Evolutionary conservation across 805 yeast species (phyloP), one percentile per base, ranked within the genome.

Genomic region (Starmerella geochares): DNA sequence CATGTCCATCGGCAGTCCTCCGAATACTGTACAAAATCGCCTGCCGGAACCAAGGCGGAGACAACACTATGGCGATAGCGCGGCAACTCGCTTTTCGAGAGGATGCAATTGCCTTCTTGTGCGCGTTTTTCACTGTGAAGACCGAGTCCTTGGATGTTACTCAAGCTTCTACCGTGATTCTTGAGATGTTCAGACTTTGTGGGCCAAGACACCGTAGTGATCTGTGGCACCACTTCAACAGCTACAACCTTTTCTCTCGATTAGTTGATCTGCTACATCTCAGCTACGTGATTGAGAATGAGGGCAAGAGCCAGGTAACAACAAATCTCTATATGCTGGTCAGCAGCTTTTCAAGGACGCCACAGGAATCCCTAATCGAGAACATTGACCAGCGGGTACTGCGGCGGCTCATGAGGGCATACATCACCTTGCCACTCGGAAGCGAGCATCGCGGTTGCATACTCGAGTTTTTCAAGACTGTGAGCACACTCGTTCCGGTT

Each of bases 381-480:
- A 52, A 59, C 17, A 58, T 60, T 20, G 54, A 52, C 17, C 51
- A 57, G 23, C 52, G 50, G 4, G 59, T 71, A 10, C 70, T 73
- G 58, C 69, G 72, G 52, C 49, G 62, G 16, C 54, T 67, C 29
- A 60, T 58, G 58, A 50, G 62, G 24, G 63, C 58, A 31, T 60
- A 50, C 42, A 48, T 53, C 16, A 48, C 40, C 17, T 52, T 66
- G 0, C 53, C 56, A 1, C 16, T 46, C 0, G 52, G 49, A 4
- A 42, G 55, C 3, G 45, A 65, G 31, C 69, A 72, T 49, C 72
- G 74, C 44, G 49, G 70, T 37, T 60, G 56, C 1, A 55, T 76
- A 4, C 66, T 77, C 39, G 75, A 73, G 53, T 73, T 76, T 44
- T 54, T 66, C 52, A 70, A 70, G 52, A 60, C 58, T 8, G 37